Conservation (phyloP, 495 filamentous ascomycete genomes). For the Aspergillus olivimuriae region DNA sequence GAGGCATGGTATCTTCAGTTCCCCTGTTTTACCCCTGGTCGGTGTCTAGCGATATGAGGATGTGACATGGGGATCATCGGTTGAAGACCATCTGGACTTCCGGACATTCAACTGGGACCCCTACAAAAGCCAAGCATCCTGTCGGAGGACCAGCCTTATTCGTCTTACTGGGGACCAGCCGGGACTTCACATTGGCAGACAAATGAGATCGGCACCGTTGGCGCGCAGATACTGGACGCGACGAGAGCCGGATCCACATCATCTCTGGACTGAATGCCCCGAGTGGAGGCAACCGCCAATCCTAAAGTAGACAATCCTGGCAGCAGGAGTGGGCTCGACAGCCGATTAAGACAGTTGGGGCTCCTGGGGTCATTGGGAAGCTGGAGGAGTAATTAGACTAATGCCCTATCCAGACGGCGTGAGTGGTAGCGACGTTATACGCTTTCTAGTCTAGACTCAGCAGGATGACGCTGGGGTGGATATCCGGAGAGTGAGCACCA, state of each 20-base stretch:
- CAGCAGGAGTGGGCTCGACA: no score
- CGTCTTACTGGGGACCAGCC: background rate
- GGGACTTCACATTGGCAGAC: background rate
- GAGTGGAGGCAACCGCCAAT: background rate
- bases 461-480: no score
- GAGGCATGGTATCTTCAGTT: no score
- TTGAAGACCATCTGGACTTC: background rate
- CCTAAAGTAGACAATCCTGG: constrained; percentile 3
- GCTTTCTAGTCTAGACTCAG: no score
- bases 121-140: constrained; percentile 1
- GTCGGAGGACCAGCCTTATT: constrained; percentile 5
- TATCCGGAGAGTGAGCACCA: no score
- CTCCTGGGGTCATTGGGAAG: no score
- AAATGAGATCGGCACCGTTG: constrained; percentile 10
- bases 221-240: constrained; percentile 4
- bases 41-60: background rate
- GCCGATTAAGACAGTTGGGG: no score
- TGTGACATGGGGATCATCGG: background rate
- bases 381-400: no score
- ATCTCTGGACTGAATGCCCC: constrained; percentile 5
- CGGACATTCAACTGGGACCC: background rate
- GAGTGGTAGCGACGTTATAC: background rate
- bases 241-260: constrained; percentile 4
- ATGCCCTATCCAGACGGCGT: background rate
- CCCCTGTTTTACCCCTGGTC: no score